Evolutionary conservation across 257 asterid genomes (phyloP).

Genomic region (Nicotiana knightiana): DNA sequence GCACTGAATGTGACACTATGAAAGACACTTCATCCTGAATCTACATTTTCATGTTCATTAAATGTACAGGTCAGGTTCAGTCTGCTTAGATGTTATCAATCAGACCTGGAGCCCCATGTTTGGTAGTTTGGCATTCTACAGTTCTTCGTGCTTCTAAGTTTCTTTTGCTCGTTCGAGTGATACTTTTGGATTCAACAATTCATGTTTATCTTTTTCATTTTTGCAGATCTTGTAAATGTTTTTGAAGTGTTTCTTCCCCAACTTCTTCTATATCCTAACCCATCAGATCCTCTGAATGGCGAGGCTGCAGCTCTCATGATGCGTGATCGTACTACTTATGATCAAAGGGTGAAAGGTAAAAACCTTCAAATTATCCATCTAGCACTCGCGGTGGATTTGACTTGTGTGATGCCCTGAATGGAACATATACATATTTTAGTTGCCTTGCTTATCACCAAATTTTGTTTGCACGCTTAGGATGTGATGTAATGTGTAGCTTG

Average conservation of each 20-base stretch:
- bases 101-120: constrained; percentile 99
- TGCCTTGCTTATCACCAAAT: not conserved
- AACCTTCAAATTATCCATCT: constrained; percentile 9
- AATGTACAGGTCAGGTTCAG: constrained; percentile 79
- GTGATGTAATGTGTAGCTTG: not conserved
- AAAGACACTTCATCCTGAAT: not conserved
- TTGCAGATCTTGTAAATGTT: constrained; percentile 78
- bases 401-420: not conserved
- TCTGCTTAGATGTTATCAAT: constrained; percentile 87
- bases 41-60: not conserved
- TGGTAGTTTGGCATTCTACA: constrained; percentile 32
- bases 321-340: constrained; percentile 70
- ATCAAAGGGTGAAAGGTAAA: constrained; percentile 76
- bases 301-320: constrained; percentile 93
- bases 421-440: not conserved
- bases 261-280: constrained; percentile 86
- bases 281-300: constrained; percentile 87
- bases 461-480: not conserved
- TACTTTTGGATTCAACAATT: not conserved
- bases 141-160: not conserved
- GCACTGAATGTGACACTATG: not conserved
- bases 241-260: constrained; percentile 96
- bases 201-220: constrained; percentile 6
- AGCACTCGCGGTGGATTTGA: not conserved
- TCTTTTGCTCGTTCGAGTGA: not conserved